Percentiles rank a stretch among this genome's conserved stretches.
These are phyloP conservation scores for Lichtheimia ornata DNA, from an alignment of 371 early-diverging fungal species.

Conservation along the genomic window DNA sequence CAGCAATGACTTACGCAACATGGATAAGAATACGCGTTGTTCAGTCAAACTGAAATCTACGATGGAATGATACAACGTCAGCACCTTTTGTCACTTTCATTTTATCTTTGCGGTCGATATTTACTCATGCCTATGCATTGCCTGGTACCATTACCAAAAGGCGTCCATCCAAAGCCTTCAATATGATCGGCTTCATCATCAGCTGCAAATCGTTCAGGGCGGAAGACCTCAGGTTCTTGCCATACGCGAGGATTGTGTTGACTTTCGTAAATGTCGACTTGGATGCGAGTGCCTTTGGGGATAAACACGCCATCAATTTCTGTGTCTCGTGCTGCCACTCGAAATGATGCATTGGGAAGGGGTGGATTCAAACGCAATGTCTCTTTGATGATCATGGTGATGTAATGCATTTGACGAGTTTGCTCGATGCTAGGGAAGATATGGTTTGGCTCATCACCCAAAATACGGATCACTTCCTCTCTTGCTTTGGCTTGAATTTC, in stretches of 20 bases:
- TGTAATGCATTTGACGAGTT: constrained; percentile 11
- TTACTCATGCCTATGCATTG: constrained; percentile 56
- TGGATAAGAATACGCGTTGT: constrained; percentile 53
- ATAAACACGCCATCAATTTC: constrained; percentile 14
- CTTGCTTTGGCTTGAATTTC: constrained; percentile 22
- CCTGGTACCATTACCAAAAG: constrained; percentile 55
- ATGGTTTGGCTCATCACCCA: constrained; percentile 15
- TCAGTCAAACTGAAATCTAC: constrained; percentile 53
- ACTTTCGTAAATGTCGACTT: constrained; percentile 13
- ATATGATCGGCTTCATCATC: constrained; percentile 18
- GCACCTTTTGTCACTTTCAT: no score
- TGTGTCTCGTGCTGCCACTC: constrained; percentile 7
- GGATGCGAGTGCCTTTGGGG: constrained; percentile 13
- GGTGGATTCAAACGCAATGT: constrained; percentile 13
- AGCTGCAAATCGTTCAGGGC: constrained; percentile 25
- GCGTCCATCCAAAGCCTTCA: constrained; percentile 39
- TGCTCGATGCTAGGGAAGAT: constrained; percentile 11
- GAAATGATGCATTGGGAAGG: constrained; percentile 1
- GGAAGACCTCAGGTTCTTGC: constrained; percentile 19
- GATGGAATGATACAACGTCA: no score
- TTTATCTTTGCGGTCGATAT: no score
- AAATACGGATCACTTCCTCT: constrained; percentile 18
- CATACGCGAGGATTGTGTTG: constrained; percentile 22
- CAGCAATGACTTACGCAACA: constrained; percentile 38
- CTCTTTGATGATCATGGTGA: constrained; percentile 17